Base-by-base conservation (phyloP, 2,329 filamentous ascomycete genomes). In the Diplodia seriata region DNA sequence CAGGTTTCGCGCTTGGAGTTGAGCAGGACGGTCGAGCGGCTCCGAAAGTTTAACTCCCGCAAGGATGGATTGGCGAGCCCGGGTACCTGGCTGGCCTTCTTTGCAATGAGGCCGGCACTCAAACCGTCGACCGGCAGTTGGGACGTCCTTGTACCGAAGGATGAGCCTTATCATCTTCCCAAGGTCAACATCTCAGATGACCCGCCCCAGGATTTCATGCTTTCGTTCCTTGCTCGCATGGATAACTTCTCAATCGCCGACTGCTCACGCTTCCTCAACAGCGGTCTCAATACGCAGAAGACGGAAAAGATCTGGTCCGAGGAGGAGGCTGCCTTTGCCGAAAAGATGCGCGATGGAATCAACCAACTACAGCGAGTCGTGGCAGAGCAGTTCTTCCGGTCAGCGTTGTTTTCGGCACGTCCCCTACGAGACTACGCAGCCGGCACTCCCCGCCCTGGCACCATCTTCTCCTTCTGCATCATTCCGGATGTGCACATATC, bases 1-100 rank as follows among this genome's bases (percentile, higher is more conserved):
- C 91, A 94, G 74, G 89, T 96, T 67, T 85, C 89, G 56, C 83
- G 84, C 1, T 79, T 82, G 1, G 85, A 87, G n/a, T 81, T 97
- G 3, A 83, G 85, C 54, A 76, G 78, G 6, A 87, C 89, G 67
- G 81, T 97, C 14, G 80, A 82, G 11, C 84, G 85, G 33, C 91
- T 97, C 85, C 85, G 87, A 18, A 82, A 80, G 20, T 91, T 88
- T 75, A 82, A 81, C 2, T 79, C 80, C 68, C 78, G 79, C 70
- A 36, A 43, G 23, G 57, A 56, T 38, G 66, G 81, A 76, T 68
- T 80, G 78, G 9, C 83, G 84, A 71, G 59, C 72, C 29, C 59
- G 18, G 68, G 63, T 20, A 51, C 72, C 70, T 43, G 69, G 66
- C 67, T 70, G 14, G 64, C 73, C 0, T 76, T 77, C 55, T 73